A percentile compares a stretch with the other conserved stretches of the same genome.
Evolutionary conservation across 2,329 filamentous ascomycete species (phyloP).

Genomic region (Botrytis squamosa): DNA sequence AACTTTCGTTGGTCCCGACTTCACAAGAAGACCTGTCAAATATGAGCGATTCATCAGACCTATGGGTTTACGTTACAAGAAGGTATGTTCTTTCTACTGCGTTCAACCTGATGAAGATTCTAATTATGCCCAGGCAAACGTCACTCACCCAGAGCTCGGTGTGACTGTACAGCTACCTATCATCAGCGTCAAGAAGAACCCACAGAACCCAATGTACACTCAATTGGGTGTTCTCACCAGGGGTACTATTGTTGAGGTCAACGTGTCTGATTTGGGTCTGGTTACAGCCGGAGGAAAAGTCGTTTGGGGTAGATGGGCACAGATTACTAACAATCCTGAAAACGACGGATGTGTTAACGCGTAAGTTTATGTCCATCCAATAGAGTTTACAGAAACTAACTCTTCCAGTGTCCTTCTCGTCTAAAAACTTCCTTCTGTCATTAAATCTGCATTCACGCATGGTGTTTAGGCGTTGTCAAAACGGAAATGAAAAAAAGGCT

Average conservation of each 20-base stretch:
- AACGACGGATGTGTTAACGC: slow-evolving; percentile 32
- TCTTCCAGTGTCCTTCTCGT: slow-evolving; percentile 31
- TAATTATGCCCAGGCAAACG: slow-evolving; percentile 48
- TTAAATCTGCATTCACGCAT: slow-evolving; percentile 18
- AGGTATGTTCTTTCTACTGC: slow-evolving; percentile 42
- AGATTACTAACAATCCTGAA: slow-evolving; percentile 51
- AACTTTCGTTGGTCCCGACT: slow-evolving; percentile 81
- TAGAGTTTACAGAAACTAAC: not conserved
- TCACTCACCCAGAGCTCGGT: slow-evolving; percentile 71
- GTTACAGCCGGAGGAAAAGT: slow-evolving; percentile 91
- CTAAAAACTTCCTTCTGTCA: slow-evolving; percentile 19
- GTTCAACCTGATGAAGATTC: not conserved
- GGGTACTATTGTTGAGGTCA: slow-evolving; percentile 84
- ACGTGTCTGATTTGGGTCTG: slow-evolving; percentile 86
- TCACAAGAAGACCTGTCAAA: slow-evolving; percentile 81
- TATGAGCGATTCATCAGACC: slow-evolving; percentile 69
- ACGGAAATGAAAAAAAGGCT: slow-evolving; percentile 6
- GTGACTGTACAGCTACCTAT: slow-evolving; percentile 88
- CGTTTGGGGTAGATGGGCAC: slow-evolving; percentile 84
- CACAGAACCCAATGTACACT: slow-evolving; percentile 86
- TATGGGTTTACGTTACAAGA: slow-evolving; percentile 78
- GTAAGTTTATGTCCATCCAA: slow-evolving; percentile 22
- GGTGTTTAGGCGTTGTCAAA: slow-evolving; percentile 24
- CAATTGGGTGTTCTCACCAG: slow-evolving; percentile 88
- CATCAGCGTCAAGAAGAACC: slow-evolving; percentile 74